Base-by-base conservation (phyloP, 2,329 filamentous ascomycete species). In the Thielaviopsis euricoi region DNA sequence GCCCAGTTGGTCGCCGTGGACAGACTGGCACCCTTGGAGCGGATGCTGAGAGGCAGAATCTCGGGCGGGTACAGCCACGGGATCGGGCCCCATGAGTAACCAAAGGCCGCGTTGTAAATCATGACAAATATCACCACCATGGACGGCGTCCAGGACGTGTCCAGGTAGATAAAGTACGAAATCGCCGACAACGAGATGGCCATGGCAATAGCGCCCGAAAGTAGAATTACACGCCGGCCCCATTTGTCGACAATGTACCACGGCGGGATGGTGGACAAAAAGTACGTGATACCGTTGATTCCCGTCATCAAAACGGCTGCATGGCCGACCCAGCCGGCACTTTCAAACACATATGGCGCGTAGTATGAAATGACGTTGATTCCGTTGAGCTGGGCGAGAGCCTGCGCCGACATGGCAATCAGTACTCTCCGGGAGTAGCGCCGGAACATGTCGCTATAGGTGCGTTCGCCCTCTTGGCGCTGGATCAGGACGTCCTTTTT, bases 281-380 rank as follows among this genome's bases (percentile, higher is more conserved):
- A 79, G 69, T 97, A 98, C 1, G 89, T 90, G 62, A 82, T 84
- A 58, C 83, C 88, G 72, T 97, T 98, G 70, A 97, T 88, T 58
- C 93, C 93, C 6, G 93, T 95, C 93, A 97, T 97, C 61, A 97
- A 78, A 62, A 97, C 87, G 5, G 93, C 93, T 60, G 89, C 79
- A 64, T 91, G 88, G 26, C 91, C 93, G 58, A 81, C 73, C 93
- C 91, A 97, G n/a, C 93, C 91, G 43, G 93, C 93, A 60, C 90
- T 90, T 71, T 96, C 90, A 66, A 98, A 97, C 17, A 97, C 91
- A 58, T 94, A 82, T 0, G 93, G 93, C 0, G 93, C 93, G 68
- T 98, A 98, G 76, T 97, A 98, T 1, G 91, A 97, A 62, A 98
- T 98, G 68, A 98, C 93, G 71, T 98, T 98, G 74, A 98, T 98